Base-by-base conservation (phyloP, 2,329 filamentous ascomycete genomes). In the Phialemonium atrogriseum region DNA sequence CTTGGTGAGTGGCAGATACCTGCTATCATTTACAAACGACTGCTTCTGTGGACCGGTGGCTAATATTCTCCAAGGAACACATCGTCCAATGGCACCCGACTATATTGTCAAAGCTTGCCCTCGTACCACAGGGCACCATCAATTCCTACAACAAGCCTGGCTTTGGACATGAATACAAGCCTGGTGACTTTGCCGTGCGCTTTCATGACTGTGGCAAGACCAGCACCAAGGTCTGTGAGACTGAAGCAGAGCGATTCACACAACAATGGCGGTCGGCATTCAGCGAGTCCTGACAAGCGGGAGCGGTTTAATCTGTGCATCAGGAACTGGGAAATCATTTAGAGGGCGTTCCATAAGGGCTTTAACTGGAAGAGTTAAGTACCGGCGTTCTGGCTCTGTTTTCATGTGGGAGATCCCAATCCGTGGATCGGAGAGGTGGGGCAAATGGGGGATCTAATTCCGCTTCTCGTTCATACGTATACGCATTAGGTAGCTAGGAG, bases 71-170 rank as follows among this genome's bases (percentile, higher is more conserved):
- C n/a, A 40, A 88, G 83, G 84, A 89, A 59, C 84, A 91, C 52
- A 82, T 89, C 44, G 77, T 85, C 20, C 89, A 94, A 66, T 98
- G 91, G 93, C 91, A 98, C 53, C 87, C 89, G 17, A 98, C 91
- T 0, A 81, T 98, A 26, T 73, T 98, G 9, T 86, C 89, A 22
- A 91, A 87, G 52, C 64, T 96, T 39, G 88, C 84, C 2, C 68
- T 98, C 14, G 69, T 98, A n/a, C 87, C 89, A 3, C 91, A 98
- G 58, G 74, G 80, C 31, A 67, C 71, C 20, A 63, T 98, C 53
- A 94, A 94, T 50, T 73, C 84, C 0, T 96, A 95, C 57, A 78
- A 69, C 39, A 59, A 60, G 31, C 51, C 54, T 24, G 58, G 60
- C 14, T 55, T 66, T 36, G 79, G 80, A 32, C 73, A 73, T 11